phyloP scores from a whole-genome alignment of 257 asterid species.

The Nicotiana obtusifolia region DNA sequence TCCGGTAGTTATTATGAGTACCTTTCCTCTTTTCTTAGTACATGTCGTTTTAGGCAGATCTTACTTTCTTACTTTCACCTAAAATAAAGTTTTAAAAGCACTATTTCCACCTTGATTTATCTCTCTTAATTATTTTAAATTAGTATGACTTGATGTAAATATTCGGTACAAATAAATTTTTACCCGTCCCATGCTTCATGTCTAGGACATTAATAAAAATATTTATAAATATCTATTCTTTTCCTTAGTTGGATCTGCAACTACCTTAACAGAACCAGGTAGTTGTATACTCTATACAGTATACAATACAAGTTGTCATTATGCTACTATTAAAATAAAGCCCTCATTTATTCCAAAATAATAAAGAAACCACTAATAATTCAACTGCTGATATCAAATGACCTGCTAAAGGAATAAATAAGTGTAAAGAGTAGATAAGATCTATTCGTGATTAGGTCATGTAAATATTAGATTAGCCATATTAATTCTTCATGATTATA shows the following conservation, averaged over 20 bases:
- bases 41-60: too few relatives aligned
- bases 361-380: not conserved
- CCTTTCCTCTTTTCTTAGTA: too few relatives aligned
- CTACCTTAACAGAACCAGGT: conserved; percentile 6
- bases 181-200: too few relatives aligned
- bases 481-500: conserved; percentile 11
- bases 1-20: too few relatives aligned
- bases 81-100: too few relatives aligned
- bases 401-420: not conserved
- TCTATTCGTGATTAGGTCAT: not conserved
- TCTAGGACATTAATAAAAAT: too few relatives aligned
- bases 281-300: too few relatives aligned
- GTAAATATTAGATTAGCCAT: not conserved
- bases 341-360: conserved; percentile 12
- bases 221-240: not conserved
- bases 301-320: conserved; percentile 19
- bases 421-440: not conserved
- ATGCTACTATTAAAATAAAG: not conserved
- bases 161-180: too few relatives aligned
- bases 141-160: too few relatives aligned
- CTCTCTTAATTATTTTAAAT: too few relatives aligned
- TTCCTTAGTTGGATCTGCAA: conserved; percentile 11
- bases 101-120: too few relatives aligned
- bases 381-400: not conserved
- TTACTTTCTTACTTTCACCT: too few relatives aligned